phyloP scores from a whole-genome alignment of 106 monocot genomes.

The Dioscorea alata region DNA sequence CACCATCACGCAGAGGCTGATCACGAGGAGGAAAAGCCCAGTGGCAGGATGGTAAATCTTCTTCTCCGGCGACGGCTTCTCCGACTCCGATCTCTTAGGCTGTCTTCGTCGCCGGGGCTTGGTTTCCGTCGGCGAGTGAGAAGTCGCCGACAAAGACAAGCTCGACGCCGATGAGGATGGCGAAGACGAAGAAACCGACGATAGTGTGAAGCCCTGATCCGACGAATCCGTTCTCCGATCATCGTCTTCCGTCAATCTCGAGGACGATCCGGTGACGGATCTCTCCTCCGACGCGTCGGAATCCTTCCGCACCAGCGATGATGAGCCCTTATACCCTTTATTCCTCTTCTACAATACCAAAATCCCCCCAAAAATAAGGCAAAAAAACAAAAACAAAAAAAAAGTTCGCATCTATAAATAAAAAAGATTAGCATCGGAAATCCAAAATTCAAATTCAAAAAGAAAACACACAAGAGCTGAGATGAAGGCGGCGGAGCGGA shows the following conservation, averaged over 20 bases:
- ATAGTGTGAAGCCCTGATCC: background rate
- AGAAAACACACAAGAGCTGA: background rate
- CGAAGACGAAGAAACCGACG: conserved; percentile 1
- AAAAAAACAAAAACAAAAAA: too few relatives aligned
- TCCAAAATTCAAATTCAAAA: too few relatives aligned
- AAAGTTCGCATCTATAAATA: too few relatives aligned
- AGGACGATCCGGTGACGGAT: background rate
- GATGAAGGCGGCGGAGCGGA: conserved; percentile 1
- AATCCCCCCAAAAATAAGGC: background rate
- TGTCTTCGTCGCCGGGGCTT: background rate
- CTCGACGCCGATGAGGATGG: background rate
- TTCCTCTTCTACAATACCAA: background rate
- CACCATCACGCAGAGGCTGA: conserved; percentile 16
- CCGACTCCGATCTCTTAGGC: background rate
- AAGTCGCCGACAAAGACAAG: background rate
- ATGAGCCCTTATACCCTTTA: background rate
- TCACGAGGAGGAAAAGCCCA: conserved; percentile 5
- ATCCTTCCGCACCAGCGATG: background rate
- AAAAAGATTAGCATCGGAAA: too few relatives aligned
- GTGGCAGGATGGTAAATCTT: background rate
- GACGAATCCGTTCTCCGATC: background rate
- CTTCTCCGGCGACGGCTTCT: background rate
- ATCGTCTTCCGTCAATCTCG: background rate
- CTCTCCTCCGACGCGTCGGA: background rate
- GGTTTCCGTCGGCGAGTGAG: background rate